Evolutionary conservation across 2,329 filamentous ascomycete genomes (phyloP).

Genomic region (Trichoderma gracile): DNA sequence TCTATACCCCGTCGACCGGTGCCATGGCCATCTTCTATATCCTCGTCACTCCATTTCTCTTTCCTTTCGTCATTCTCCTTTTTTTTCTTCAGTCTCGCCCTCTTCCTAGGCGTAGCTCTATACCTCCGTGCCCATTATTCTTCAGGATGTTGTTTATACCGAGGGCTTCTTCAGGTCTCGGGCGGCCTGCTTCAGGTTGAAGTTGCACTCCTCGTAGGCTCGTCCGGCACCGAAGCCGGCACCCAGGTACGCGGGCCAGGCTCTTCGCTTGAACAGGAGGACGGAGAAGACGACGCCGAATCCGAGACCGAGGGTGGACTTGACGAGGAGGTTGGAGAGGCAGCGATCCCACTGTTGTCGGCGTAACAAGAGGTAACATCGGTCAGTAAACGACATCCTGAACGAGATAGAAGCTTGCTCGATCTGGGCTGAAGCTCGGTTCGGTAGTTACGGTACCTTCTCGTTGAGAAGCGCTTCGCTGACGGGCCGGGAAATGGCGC

Average conservation of each 20-base stretch:
- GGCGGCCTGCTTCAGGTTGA: conserved; percentile 64
- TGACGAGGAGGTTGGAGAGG: conserved; percentile 95
- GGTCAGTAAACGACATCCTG: conserved; percentile 20
- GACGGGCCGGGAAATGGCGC: conserved; percentile 76
- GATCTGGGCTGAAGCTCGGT: conserved; percentile 9
- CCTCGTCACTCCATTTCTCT: conserved; percentile 15
- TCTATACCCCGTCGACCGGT: conserved; percentile 26
- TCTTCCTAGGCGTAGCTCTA: conserved; percentile 6
- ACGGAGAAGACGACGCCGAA: conserved; percentile 99
- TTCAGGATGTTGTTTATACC: conserved; percentile 37
- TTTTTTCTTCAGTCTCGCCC: neutral
- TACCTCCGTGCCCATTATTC: neutral
- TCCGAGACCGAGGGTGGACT: conserved; percentile 90
- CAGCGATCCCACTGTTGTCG: conserved; percentile 90
- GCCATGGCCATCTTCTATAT: conserved; percentile 28
- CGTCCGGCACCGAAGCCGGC: conserved; percentile 93
- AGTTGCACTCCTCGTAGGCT: conserved; percentile 98
- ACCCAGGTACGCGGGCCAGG: conserved; percentile 95
- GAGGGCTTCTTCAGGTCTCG: conserved; percentile 57
- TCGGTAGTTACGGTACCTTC: conserved; percentile 66
- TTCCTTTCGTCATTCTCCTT: conserved; percentile 6
- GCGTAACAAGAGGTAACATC: neutral
- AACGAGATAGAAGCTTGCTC: conserved; percentile 28
- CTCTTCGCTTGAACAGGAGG: conserved; percentile 94
- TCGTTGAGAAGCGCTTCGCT: conserved; percentile 98